Evolutionary conservation across 2,329 filamentous ascomycete species (phyloP).

Genomic region (Fusarium clavum): DNA sequence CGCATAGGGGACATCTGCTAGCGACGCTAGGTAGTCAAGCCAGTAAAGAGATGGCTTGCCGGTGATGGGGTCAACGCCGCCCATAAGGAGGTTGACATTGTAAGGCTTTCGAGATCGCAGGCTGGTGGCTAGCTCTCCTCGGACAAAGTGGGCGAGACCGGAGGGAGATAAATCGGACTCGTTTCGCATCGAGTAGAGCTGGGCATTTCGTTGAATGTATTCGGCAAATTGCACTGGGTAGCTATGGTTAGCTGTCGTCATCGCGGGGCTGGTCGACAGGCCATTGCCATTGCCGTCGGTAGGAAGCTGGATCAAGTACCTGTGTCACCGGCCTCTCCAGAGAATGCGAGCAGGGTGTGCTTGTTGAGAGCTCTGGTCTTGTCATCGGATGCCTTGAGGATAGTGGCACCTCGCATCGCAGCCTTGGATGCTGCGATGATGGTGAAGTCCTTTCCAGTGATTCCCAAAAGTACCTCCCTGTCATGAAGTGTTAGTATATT

Average conservation of each 20-base stretch:
- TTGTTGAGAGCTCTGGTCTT: constrained; percentile 95
- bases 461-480: constrained; percentile 98
- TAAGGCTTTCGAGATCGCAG: constrained; percentile 94
- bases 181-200: constrained; percentile 99
- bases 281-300: constrained; percentile 8
- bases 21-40: constrained; percentile 94
- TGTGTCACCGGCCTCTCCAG: constrained; percentile 95
- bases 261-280: constrained; percentile 10
- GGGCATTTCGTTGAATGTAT: constrained; percentile 98
- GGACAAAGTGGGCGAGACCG: constrained; percentile 92
- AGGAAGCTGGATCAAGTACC: constrained; percentile 60
- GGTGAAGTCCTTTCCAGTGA: constrained; percentile 99
- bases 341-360: constrained; percentile 94
- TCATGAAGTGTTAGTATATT: constrained; percentile 24
- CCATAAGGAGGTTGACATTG: constrained; percentile 95
- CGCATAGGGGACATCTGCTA: constrained; percentile 91
- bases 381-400: constrained; percentile 95
- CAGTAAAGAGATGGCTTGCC: constrained; percentile 94
- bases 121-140: constrained; percentile 90
- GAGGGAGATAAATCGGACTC: constrained; percentile 90
- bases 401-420: constrained; percentile 95
- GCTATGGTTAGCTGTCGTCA: constrained; percentile 40
- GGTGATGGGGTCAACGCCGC: constrained; percentile 91
- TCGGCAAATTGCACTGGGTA: constrained; percentile 95
- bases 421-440: constrained; percentile 98